These are phyloP conservation scores for Kwoniella pini DNA, from an alignment of 768 basidiomycete species.

Conservation along the genomic window DNA sequence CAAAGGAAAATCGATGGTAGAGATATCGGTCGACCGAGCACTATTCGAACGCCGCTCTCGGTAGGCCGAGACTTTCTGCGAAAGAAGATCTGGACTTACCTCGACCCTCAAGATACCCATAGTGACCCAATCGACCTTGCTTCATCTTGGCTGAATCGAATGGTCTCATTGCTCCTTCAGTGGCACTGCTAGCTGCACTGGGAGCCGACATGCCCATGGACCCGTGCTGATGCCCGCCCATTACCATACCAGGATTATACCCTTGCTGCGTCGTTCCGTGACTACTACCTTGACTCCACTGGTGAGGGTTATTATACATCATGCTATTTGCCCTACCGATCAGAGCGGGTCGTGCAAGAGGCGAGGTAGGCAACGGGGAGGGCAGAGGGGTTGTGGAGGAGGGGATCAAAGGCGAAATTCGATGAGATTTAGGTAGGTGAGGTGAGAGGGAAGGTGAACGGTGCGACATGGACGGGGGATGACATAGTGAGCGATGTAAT, in stretches of 20 bases:
- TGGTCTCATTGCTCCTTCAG: conserved; percentile 20
- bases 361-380: conserved; percentile 4
- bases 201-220: neutral
- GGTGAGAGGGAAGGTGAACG: neutral
- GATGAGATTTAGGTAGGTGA: neutral
- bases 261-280: conserved; percentile 4
- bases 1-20: neutral
- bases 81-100: conserved; percentile 38
- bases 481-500: neutral
- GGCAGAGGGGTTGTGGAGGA: conserved; percentile 4
- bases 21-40: neutral
- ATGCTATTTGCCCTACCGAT: conserved; percentile 12
- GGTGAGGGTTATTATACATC: conserved; percentile 21
- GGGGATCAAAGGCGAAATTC: neutral
- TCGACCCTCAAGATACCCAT: conserved; percentile 50
- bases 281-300: conserved; percentile 1
- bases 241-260: conserved; percentile 21
- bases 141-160: conserved; percentile 45
- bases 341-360: conserved; percentile 5
- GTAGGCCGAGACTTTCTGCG: neutral
- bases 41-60: neutral
- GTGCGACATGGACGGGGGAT: neutral
- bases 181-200: neutral
- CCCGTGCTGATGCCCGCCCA: conserved; percentile 8
- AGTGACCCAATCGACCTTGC: conserved; percentile 45